Base-by-base conservation (phyloP, 1,139 yeast genomes). In the Geotrichum siamense region DNA sequence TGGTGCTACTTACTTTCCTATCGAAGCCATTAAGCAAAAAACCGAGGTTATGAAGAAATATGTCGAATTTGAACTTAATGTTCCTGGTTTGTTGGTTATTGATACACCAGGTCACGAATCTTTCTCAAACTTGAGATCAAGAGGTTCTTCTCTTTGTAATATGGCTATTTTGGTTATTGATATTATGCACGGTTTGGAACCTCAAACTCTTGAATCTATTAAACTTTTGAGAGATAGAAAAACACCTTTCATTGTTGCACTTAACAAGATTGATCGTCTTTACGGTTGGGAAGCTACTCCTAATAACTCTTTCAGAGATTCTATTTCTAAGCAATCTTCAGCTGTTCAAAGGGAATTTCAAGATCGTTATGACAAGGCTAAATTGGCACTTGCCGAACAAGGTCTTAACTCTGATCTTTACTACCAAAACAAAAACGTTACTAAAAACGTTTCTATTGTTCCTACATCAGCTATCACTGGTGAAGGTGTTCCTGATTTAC, bases 41-140 rank as follows among this genome's bases (percentile, higher is more conserved):
- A 91, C 97, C 32, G 82, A 79, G 38, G 94, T 82, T 41, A 89
- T 91, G 96, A 78, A 86, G 49, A 72, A 79, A 55, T 83, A 76
- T 63, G 96, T 86, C 65, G 82, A 84, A 62, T 72, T 82, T 16
- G 62, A 65, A 42, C 89, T 82, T 64, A 95, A 91, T 55, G 97
- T 91, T 49, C 99, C 99, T 48, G 99, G 99, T 68, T 72, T 91
- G 61, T 75, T 91, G 64, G 81, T 91, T 55, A 91, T 91, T 59
- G 99, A 91, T 71, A 91, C 99, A 1, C 98, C 98, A 56, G 99
- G 99, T 66, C 99, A 91, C 86, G 99, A 91, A 75, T 89, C 97
- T 52, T 93, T 91, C 75, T 79, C 96, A 41, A 93, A 93, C 67
- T 76, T 91, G 66, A 85, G 99, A 75, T 79, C 96, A 41, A 87